A percentile compares a stretch with the other conserved stretches of the same genome.
phyloP scores from a whole-genome alignment of 2,329 filamentous ascomycete species.

The Colletotrichum sp. region DNA sequence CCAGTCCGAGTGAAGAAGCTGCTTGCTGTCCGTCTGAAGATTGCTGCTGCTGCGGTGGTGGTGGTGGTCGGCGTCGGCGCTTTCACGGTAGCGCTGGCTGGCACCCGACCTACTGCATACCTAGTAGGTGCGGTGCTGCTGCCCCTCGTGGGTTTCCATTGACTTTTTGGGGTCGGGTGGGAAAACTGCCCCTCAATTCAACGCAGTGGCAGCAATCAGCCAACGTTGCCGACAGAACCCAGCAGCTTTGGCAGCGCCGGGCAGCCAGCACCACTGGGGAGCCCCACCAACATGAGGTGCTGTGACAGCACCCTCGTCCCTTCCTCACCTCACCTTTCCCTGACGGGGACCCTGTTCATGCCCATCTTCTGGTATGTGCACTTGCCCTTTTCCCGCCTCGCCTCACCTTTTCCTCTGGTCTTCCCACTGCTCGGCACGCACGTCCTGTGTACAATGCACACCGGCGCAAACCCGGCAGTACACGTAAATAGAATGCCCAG shows the following conservation, averaged over 20 bases:
- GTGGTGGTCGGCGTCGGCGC: neutral
- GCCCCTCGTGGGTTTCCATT: neutral
- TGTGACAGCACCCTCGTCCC: conserved; percentile 4
- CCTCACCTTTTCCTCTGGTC: neutral
- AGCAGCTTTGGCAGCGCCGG: neutral
- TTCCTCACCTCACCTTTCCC: conserved; percentile 1
- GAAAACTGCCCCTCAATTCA: neutral
- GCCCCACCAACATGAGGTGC: conserved; percentile 8
- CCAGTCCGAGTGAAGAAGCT: neutral
- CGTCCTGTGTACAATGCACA: neutral
- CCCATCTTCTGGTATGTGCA: neutral
- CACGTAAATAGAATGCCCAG: conserved; percentile 10
- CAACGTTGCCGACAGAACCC: neutral
- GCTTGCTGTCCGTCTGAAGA: neutral
- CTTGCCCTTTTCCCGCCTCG: neutral
- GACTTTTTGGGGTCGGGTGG: neutral
- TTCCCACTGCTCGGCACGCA: neutral
- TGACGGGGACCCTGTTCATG: neutral
- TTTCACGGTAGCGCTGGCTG: neutral
- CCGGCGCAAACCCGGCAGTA: neutral
- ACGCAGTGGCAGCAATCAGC: neutral
- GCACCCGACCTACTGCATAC: too few relatives aligned
- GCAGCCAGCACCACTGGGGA: neutral
- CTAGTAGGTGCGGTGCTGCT: neutral
- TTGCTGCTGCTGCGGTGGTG: neutral